Evolutionary conservation across 2,329 filamentous ascomycete species (phyloP), one percentile per base, ranked within the genome.

Genomic region (Aspergillus chevalieri): DNA sequence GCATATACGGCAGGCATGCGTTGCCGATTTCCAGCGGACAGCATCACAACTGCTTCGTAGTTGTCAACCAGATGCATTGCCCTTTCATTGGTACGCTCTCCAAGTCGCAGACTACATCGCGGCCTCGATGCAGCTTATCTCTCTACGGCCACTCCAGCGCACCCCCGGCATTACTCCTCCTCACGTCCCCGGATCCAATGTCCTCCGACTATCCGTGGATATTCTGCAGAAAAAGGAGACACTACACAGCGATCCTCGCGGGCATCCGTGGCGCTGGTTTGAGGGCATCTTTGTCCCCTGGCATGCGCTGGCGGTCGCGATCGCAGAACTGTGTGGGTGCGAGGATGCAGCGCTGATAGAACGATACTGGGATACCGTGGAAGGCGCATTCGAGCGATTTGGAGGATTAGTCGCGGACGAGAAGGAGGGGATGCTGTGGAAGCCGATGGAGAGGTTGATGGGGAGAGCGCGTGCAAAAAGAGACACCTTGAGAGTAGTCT

Each of bases 271-370:
- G 61, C 50, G 46, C n/a, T 67, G 64, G 64, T 57, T 61, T 22
- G 56, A 54, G 2, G 54, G 52, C 4, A 44, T 65, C 19, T 67
- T 63, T 55, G 59, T 63, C 19, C 65, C 64, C 0, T 67, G 65
- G 65, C 65, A 67, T 38, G 60, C 55, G 2, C 55, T 67, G 4
- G 62, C 63, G 3, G 63, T 67, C 9, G 64, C 63, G 15, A 51
- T 66, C 17, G 60, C 64, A 10, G 63, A 67, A 39, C 54, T 67
- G 9, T 67, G 62, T 26, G 60, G 60, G 30, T 67, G 64, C 46
- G 52, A 59, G 21, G 58, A 58, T 52, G 64, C 24, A n/a, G n/a
- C 34, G 30, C 10, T 56, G 15, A 53, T 54, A 49, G 54, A 53
- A n/a, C 56, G 47, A 17, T 62, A 59, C 47, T 65, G 62, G 62